These are phyloP conservation scores for Geotrichum ghanense DNA, from an alignment of 805 yeast genomes.

Conservation along the genomic window DNA sequence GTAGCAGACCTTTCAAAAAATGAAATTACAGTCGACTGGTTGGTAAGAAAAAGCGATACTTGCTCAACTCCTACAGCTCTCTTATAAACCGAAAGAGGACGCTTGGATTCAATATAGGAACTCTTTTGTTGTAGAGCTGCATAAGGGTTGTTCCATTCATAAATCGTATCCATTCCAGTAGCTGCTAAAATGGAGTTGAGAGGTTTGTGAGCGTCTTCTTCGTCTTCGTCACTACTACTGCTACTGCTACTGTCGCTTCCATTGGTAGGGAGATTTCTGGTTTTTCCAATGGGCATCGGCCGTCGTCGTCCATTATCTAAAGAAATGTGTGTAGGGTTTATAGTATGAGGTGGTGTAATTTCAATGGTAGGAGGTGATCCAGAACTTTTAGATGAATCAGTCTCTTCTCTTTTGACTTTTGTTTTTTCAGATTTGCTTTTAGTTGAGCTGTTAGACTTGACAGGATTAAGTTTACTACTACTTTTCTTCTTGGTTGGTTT, in stretches of 20 bases:
- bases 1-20: slow-evolving; percentile 48
- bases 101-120: slow-evolving; percentile 28
- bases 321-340: too few species aligned
- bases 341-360: not conserved
- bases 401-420: not conserved
- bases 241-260: not conserved
- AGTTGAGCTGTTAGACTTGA: not conserved
- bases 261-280: not conserved
- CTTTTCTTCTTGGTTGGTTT: not conserved
- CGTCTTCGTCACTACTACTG: not conserved
- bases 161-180: slow-evolving; percentile 18
- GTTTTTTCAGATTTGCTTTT: not conserved
- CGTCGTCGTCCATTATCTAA: not conserved
- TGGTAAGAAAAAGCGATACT: slow-evolving; percentile 37
- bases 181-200: slow-evolving; percentile 8
- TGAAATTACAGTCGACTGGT: slow-evolving; percentile 37
- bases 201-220: not conserved
- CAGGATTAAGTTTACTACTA: not conserved
- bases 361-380: not conserved
- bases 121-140: slow-evolving; percentile 11
- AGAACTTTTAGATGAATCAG: not conserved
- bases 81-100: slow-evolving; percentile 36
- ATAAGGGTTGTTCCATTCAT: slow-evolving; percentile 25
- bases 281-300: not conserved
- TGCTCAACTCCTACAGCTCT: slow-evolving; percentile 44